A percentile compares a stretch with the other conserved stretches of the same genome.
phyloP scores from a whole-genome alignment of 2,329 filamentous ascomycete genomes.

The Cercospora janseana region DNA sequence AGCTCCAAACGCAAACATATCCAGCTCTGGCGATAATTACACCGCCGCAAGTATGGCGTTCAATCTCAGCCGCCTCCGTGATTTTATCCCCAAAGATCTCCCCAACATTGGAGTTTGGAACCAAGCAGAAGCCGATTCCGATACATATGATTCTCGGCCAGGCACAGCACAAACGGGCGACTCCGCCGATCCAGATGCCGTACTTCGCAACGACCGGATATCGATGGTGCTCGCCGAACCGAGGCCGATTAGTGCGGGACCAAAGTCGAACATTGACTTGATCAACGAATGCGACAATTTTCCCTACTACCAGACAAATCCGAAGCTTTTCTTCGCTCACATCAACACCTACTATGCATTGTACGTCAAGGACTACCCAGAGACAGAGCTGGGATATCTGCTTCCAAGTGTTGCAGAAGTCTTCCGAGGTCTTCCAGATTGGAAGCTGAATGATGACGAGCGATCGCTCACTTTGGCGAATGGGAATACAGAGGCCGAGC shows the following conservation, averaged over 20 bases:
- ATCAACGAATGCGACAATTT: slow-evolving; percentile 64
- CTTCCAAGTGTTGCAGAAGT: slow-evolving; percentile 60
- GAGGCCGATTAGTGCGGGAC: slow-evolving; percentile 31
- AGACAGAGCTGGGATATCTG: slow-evolving; percentile 60
- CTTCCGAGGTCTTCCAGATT: slow-evolving; percentile 55
- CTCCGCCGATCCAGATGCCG: slow-evolving; percentile 24
- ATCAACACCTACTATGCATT: slow-evolving; percentile 58
- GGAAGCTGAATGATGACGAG: slow-evolving; percentile 59
- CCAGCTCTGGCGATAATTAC: neutral
- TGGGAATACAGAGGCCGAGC: slow-evolving; percentile 58
- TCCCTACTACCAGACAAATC: slow-evolving; percentile 66
- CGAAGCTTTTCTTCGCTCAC: slow-evolving; percentile 52
- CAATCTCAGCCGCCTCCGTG: slow-evolving; percentile 35
- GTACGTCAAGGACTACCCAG: slow-evolving; percentile 64
- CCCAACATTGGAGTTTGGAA: slow-evolving; percentile 33
- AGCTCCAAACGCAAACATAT: neutral
- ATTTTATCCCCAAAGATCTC: slow-evolving; percentile 35
- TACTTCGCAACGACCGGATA: slow-evolving; percentile 20
- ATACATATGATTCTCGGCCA: slow-evolving; percentile 18
- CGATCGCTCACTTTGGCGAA: slow-evolving; percentile 62
- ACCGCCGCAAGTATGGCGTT: slow-evolving; percentile 27
- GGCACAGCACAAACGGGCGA: slow-evolving; percentile 20
- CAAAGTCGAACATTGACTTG: slow-evolving; percentile 53
- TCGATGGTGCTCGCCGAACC: slow-evolving; percentile 32
- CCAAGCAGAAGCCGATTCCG: slow-evolving; percentile 24